phyloP scores from a whole-genome alignment of 768 basidiomycete genomes.

The Macrolepiota dolichaula region DNA sequence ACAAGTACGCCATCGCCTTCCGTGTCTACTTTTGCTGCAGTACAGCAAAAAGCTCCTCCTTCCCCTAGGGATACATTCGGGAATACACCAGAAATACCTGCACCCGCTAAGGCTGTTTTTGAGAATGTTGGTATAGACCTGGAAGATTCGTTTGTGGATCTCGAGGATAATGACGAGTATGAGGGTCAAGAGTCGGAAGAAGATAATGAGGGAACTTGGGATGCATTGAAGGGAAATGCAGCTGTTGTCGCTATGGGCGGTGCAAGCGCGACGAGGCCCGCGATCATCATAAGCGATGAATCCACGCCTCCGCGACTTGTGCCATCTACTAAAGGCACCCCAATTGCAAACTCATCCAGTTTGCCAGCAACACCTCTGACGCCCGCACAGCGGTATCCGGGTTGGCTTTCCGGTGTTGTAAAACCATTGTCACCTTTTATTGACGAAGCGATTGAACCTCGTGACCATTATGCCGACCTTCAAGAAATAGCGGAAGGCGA shows the following conservation, averaged over 20 bases:
- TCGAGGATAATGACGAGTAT: slow-evolving; percentile 13
- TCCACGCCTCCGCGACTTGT: slow-evolving; percentile 8
- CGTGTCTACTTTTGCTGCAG: slow-evolving; percentile 18
- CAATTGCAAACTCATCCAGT: slow-evolving; percentile 18
- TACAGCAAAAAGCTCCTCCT: slow-evolving; percentile 16
- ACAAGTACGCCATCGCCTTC: slow-evolving; percentile 21
- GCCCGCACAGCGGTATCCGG: slow-evolving; percentile 50
- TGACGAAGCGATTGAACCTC: slow-evolving; percentile 58
- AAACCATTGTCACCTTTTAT: slow-evolving; percentile 61
- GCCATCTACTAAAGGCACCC: slow-evolving; percentile 18
- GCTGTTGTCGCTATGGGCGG: slow-evolving; percentile 26
- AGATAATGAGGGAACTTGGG: slow-evolving; percentile 19
- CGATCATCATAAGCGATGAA: slow-evolving; percentile 31
- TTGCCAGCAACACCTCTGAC: slow-evolving; percentile 31
- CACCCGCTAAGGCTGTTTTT: background rate
- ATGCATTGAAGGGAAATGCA: slow-evolving; percentile 15
- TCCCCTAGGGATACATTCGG: slow-evolving; percentile 37
- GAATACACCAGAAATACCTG: slow-evolving; percentile 20
- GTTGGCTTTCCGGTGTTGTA: slow-evolving; percentile 62
- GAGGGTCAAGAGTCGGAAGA: slow-evolving; percentile 16
- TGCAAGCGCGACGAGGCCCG: slow-evolving; percentile 23
- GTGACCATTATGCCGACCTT: slow-evolving; percentile 60
- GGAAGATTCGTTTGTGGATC: slow-evolving; percentile 6
- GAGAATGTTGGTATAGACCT: background rate
- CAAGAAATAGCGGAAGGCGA: slow-evolving; percentile 84